Percentiles rank a stretch among this genome's conserved stretches.
Conservation (phyloP, 176 grass and related monocot species). For the Raddia guianensis region DNA sequence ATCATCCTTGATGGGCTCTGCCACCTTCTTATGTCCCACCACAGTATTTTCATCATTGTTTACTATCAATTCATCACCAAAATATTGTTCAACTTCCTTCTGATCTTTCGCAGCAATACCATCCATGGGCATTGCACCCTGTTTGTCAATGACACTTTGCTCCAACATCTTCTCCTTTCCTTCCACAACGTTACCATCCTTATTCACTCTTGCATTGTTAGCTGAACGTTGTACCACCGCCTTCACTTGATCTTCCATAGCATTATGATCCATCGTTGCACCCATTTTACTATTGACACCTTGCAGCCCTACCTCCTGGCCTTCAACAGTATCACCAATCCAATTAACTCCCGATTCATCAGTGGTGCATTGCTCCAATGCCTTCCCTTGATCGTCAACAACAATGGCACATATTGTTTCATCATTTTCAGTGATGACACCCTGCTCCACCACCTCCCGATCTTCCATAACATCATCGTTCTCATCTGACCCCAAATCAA, state of each 20-base stretch:
- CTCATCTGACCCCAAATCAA: background rate
- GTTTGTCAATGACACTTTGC: background rate
- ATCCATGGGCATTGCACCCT: conserved; percentile 11
- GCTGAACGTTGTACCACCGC: background rate
- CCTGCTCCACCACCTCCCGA: background rate
- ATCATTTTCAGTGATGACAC: background rate
- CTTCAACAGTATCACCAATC: background rate
- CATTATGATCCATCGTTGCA: background rate
- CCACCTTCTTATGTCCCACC: background rate
- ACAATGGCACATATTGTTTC: background rate
- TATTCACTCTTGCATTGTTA: background rate
- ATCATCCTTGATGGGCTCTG: background rate
- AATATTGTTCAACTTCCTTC: conserved; percentile 19
- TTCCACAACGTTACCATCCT: background rate
- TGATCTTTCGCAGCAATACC: background rate
- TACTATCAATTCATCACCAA: conserved; percentile 23
- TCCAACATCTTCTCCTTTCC: conserved; percentile 21
- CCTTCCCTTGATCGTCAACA: conserved; percentile 20
- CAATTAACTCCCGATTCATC: too few species aligned
- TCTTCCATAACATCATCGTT: background rate
- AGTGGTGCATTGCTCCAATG: background rate
- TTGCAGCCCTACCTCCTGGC: conserved; percentile 22
- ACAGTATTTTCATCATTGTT: background rate
- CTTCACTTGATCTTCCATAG: conserved; percentile 28
- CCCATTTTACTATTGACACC: background rate